These are phyloP conservation scores for Ustilago hordei DNA, from an alignment of 1,284 basidiomycete genomes.

Conservation along the genomic window DNA sequence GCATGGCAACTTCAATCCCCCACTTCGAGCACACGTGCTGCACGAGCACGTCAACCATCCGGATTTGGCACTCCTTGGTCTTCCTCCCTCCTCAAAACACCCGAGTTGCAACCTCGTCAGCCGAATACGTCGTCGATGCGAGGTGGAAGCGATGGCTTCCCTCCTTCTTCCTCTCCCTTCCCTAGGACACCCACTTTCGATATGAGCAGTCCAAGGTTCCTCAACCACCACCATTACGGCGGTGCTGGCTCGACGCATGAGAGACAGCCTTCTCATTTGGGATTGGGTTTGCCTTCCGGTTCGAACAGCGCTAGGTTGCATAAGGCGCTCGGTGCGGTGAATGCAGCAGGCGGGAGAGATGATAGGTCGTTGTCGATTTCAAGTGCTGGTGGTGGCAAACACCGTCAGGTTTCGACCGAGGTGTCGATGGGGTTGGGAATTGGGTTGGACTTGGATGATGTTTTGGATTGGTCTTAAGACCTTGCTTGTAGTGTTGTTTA, in stretches of 20 bases:
- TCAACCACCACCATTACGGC: conserved; percentile 18
- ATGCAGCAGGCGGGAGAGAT: conserved; percentile 14
- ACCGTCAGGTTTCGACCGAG: conserved; percentile 44
- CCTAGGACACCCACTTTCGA: conserved; percentile 56
- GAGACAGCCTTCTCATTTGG: conserved; percentile 41
- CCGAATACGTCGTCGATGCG: conserved; percentile 37
- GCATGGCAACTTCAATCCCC: conserved; percentile 56
- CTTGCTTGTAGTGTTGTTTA: not conserved
- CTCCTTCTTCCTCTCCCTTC: conserved; percentile 54
- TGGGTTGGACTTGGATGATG: conserved; percentile 53
- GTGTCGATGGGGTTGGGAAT: conserved; percentile 49
- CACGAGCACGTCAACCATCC: conserved; percentile 39
- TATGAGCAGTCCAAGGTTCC: conserved; percentile 45
- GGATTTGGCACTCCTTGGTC: conserved; percentile 47
- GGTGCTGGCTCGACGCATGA: conserved; percentile 27
- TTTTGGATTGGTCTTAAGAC: conserved; percentile 43
- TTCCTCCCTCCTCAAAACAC: conserved; percentile 46
- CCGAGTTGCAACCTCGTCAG: conserved; percentile 50
- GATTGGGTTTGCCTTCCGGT: conserved; percentile 38
- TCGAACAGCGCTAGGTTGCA: conserved; percentile 27
- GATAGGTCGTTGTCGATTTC: conserved; percentile 30
- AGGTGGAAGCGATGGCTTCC: conserved; percentile 36
- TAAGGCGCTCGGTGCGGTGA: conserved; percentile 25
- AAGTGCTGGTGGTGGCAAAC: conserved; percentile 29
- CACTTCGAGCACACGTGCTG: conserved; percentile 51